Evolutionary conservation across 2,329 filamentous ascomycete genomes (phyloP), one percentile per base, ranked within the genome.

Genomic region (Diaporthe caulivora): DNA sequence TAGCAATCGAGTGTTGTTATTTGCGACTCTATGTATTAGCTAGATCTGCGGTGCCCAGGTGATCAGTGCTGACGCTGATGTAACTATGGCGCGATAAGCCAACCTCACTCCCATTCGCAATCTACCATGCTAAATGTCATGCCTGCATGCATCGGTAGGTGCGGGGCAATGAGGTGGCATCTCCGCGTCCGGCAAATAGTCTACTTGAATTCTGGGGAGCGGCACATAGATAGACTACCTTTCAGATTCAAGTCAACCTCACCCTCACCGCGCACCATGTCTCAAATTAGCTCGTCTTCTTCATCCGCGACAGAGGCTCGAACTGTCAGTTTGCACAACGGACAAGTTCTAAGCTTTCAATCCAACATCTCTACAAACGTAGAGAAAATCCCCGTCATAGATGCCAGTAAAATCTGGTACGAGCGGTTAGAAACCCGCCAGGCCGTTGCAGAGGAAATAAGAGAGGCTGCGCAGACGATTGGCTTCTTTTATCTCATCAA

Each of bases 401-500:
- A 88, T 74, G 78, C 86, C 2, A 80, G 84, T 0, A 76, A 77
- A 18, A 79, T 86, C n/a, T 82, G 82, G 76, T 85, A 82, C 68
- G 72, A 78, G 2, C 72, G 78, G 1, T 69, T 82, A 0, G 76
- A 80, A 3, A 82, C 83, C 21, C 82, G 85, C 1, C 77, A 82
- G 62, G 77, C 77, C 10, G 80, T 87, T 5, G 84, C 86, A 2
- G 76, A 77, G 17, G 78, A 84, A 55, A 81, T 87, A 21, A 81
- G 83, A 10, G 80, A 83, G 75, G 85, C 82, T 54, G 83, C 78
- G 29, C 81, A 77, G 73, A 80, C 82, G 24, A 83, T 84, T 53
- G 84, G 86, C 5, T 87, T 87, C 77, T 86, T 88, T 77, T 86
- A 86, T 42, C 79, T 83, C 21, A 76, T 79, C 47, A 81, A 82